These are phyloP conservation scores for Leccinum uliginosum DNA, from an alignment of 768 basidiomycete species.

Conservation along the genomic window DNA sequence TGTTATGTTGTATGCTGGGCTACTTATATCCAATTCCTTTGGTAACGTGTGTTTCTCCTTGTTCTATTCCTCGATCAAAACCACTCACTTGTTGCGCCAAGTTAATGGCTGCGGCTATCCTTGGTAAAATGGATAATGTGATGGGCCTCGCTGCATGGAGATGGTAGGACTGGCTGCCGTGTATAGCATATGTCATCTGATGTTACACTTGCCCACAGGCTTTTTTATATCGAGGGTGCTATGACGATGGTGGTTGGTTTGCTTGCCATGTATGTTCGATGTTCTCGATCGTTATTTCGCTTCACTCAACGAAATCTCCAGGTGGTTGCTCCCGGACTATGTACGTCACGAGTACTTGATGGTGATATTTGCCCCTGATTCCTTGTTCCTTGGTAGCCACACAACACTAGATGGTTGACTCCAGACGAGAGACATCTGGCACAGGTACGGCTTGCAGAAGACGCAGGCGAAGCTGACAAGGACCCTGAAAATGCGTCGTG, in stretches of 20 bases:
- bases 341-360: conserved; percentile 30
- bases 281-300: background rate
- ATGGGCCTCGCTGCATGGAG: background rate
- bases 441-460: conserved; percentile 62
- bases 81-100: background rate
- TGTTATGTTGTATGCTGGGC: background rate
- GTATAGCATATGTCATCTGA: background rate
- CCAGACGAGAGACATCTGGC: conserved; percentile 51
- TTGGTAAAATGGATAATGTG: background rate
- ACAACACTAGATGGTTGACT: conserved; percentile 60
- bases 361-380: background rate
- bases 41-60: background rate
- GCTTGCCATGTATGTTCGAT: background rate
- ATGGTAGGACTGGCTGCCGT: background rate
- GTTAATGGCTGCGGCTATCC: background rate
- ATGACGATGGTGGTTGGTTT: background rate
- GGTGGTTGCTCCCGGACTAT: conserved; percentile 61
- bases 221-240: background rate
- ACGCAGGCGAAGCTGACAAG: conserved; percentile 62
- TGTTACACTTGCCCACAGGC: background rate
- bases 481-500: conserved; percentile 57
- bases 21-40: background rate
- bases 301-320: conserved; percentile 18
- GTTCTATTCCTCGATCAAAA: background rate
- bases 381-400: conserved; percentile 35